Evolutionary conservation across 495 filamentous ascomycete species (phyloP).

Genomic region (Trichoderma erinaceum): DNA sequence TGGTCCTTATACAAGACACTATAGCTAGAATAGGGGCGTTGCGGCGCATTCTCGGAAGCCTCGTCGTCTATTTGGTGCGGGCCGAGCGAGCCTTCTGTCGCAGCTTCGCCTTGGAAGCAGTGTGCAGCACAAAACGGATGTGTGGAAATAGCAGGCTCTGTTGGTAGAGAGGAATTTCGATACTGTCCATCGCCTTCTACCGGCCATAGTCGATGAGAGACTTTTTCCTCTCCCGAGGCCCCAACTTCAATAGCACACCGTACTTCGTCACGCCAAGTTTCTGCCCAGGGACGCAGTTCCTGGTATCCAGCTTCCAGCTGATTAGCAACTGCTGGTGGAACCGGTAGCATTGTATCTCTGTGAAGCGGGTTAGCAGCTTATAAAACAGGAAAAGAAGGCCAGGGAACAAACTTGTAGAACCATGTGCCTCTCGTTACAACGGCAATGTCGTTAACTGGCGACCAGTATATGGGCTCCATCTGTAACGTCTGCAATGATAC

Average conservation of each 20-base stretch:
- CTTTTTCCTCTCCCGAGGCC: slow-evolving; percentile 82
- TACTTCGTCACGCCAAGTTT: slow-evolving; percentile 91
- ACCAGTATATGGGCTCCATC: slow-evolving; percentile 99
- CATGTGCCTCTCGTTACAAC: slow-evolving; percentile 82
- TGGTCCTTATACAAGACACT: slow-evolving; percentile 79
- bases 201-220: slow-evolving; percentile 75
- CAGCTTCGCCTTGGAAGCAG: slow-evolving; percentile 51
- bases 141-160: slow-evolving; percentile 45
- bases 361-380: background rate
- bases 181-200: slow-evolving; percentile 42
- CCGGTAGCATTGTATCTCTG: slow-evolving; percentile 78
- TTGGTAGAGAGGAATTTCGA: slow-evolving; percentile 25
- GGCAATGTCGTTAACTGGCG: slow-evolving; percentile 84
- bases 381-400: background rate
- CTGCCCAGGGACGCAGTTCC: slow-evolving; percentile 80
- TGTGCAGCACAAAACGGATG: slow-evolving; percentile 49
- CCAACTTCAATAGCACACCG: slow-evolving; percentile 88
- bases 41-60: slow-evolving; percentile 23
- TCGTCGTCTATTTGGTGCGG: slow-evolving; percentile 33
- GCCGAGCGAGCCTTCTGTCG: slow-evolving; percentile 44
- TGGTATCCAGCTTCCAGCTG: slow-evolving; percentile 83
- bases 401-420: slow-evolving; percentile 66
- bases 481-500: slow-evolving; percentile 52
- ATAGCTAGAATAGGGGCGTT: slow-evolving; percentile 53
- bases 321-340: slow-evolving; percentile 85